A percentile compares a stretch with the other conserved stretches of the same genome.
These are phyloP conservation scores for Xerocomus amazonicus DNA, from an alignment of 1,284 basidiomycete species.

Conservation along the genomic window DNA sequence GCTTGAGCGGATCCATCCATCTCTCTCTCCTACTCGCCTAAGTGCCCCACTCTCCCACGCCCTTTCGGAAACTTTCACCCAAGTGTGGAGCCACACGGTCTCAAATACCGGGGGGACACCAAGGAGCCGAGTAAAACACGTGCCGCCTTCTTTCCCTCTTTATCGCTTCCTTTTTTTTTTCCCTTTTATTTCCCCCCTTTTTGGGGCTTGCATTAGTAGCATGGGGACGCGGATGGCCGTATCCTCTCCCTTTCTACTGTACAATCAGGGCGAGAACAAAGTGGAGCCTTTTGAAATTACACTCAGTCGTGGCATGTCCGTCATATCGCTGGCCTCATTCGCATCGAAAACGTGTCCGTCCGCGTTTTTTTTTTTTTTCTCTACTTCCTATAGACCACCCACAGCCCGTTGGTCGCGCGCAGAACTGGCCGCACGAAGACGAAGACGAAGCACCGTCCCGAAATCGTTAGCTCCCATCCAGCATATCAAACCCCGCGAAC, in stretches of 20 bases:
- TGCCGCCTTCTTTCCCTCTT: neutral
- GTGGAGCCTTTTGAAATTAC: constrained; percentile 26
- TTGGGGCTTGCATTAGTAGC: too few relatives aligned
- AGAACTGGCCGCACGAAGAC: too few relatives aligned
- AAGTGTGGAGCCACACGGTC: constrained; percentile 1
- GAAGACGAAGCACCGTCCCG: too few relatives aligned
- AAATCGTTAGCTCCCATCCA: too few relatives aligned
- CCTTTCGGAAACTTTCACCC: constrained; percentile 23
- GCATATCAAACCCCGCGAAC: constrained; percentile 2
- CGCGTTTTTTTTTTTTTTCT: too few relatives aligned
- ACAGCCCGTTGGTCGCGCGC: too few relatives aligned
- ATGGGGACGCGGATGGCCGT: neutral
- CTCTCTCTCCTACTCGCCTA: constrained; percentile 11
- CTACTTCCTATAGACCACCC: too few relatives aligned
- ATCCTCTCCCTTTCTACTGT: neutral
- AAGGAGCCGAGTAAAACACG: constrained; percentile 18
- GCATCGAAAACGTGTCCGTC: neutral
- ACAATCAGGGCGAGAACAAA: constrained; percentile 7
- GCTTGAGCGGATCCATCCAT: constrained; percentile 12
- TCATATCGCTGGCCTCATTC: neutral
- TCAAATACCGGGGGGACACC: constrained; percentile 6
- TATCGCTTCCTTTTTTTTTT: neutral
- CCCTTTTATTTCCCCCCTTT: neutral
- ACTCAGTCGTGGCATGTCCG: too few relatives aligned
- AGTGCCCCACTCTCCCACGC: constrained; percentile 1